phyloP scores from a whole-genome alignment of 108 stramenopile genomes.

The Ochromonas danica region DNA sequence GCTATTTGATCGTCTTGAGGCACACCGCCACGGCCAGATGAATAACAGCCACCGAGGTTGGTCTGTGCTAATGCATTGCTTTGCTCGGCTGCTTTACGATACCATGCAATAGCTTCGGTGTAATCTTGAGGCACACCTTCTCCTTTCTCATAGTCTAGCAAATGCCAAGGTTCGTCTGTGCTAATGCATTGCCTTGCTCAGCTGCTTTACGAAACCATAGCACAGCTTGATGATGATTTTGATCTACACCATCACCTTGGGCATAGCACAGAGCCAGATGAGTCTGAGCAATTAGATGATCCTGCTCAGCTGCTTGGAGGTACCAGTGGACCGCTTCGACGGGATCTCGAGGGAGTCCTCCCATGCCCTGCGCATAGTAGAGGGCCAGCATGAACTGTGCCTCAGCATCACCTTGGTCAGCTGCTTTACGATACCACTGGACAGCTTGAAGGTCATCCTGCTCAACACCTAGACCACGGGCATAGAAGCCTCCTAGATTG shows the following conservation, averaged over 20 bases:
- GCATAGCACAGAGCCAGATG: neutral
- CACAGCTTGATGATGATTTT: neutral
- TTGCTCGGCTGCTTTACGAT: neutral
- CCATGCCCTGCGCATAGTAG: neutral
- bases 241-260: neutral
- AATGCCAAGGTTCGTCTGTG: neutral
- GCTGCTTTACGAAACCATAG: neutral
- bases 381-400: neutral
- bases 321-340: neutral
- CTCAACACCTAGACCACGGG: neutral
- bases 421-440: neutral
- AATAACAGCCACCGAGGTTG: neutral
- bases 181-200: neutral
- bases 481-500: constrained; percentile 3
- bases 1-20: neutral
- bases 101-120: neutral
- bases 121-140: neutral
- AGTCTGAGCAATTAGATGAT: neutral
- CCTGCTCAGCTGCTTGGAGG: neutral
- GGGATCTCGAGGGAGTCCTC: neutral
- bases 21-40: neutral
- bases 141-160: neutral
- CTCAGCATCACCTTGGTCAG: neutral
- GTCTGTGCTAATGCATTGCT: neutral
- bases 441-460: neutral